Base-by-base conservation (phyloP, 306 rosid genomes). In the Astragalus membranaceus region DNA sequence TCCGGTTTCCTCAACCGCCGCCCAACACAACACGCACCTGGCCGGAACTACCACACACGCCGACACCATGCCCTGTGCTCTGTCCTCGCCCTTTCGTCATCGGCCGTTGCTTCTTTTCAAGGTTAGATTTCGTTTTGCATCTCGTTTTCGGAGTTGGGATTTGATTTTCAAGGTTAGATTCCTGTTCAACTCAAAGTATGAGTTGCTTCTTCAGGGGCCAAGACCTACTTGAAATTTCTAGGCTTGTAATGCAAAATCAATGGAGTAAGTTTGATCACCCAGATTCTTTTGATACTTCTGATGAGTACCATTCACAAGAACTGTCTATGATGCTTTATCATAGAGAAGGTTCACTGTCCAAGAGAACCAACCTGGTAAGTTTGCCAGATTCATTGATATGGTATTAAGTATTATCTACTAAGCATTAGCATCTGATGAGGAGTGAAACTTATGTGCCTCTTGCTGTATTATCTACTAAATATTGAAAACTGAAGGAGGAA, bases 201-300 rank as follows among this genome's bases (percentile, higher is more conserved):
- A n/a, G n/a, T n/a, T n/a, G n/a, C n/a, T n/a, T n/a, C 51, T 85
- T 90, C 42, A 86, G 81, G 74, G 89, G 89, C 32, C 84, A 51
- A 17, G 95, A 87, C 23, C 80, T 85, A 2, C 81, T 79, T 37
- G 97, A 88, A 74, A 80, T 82, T 52, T 81, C 92, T 32, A 91
- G 89, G 88, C 84, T 95, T 20, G 86, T 84, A 20, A 77, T 82
- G 74, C 80, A 87, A 80, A 95, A 89, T 46, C 92, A 86, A 13
- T 91, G 99, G 99, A 84, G 88, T 62, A 91, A 81, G 86, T 89
- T 94, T 87, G 99, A 85, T 52, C 88, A 86, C 33, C 96, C 96
- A 0, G 97, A 87, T 69, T 94, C 99, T 4, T 91, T 94, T 74
- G 99, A 94, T 81, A 88, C 89, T 77, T 90, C 95, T 23, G 99